Evolutionary conservation across 768 basidiomycete species (phyloP), one percentile per base, ranked within the genome.

Genomic region (Serendipita indica): DNA sequence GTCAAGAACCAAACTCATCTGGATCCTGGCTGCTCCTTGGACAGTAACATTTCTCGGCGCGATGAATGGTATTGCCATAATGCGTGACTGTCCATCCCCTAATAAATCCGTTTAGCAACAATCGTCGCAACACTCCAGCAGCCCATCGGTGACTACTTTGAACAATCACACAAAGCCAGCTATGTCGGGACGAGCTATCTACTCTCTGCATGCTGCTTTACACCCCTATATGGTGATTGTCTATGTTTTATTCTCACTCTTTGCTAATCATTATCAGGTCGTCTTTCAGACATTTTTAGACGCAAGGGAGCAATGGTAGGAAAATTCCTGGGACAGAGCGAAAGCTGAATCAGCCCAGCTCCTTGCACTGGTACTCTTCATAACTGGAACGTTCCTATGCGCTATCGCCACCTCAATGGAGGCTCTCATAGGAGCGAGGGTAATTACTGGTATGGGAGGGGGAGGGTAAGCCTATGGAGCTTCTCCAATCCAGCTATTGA

Each of bases 151-250:
- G 89, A 85, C 66, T 78, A 86, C 66, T 92, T 89, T 71, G 75
- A 81, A 65, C 84, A 83, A 68, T 83, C 82, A 12, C 61, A 67
- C 54, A 68, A 86, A 63, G 78, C 88, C 13, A 86, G 86, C 1
- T 92, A 93, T 70, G 82, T 96, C 60, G 92, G 88, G 32, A 90
- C 89, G 12, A 79, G 88, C 12, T 92, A 92, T 72, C 73, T 93
- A 63, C 74, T 92, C 43, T 89, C 86, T 57, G 80, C 90, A 37
- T 91, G 89, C 66, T 91, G 87, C 71, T 91, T 92, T 69, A 90
- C 90, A 20, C 91, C 89, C 60, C n/a, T 45, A 49, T 27, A 62
- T 39, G 46, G 22, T 25, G 60, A 59, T 41, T 28, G 2, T 57
- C 57, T n/a, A n/a, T n/a, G n/a, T n/a, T 58, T 64, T 65, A 60